These are phyloP conservation scores for Sanghuangporus baumii DNA, from an alignment of 1,284 basidiomycete species.

Conservation along the genomic window DNA sequence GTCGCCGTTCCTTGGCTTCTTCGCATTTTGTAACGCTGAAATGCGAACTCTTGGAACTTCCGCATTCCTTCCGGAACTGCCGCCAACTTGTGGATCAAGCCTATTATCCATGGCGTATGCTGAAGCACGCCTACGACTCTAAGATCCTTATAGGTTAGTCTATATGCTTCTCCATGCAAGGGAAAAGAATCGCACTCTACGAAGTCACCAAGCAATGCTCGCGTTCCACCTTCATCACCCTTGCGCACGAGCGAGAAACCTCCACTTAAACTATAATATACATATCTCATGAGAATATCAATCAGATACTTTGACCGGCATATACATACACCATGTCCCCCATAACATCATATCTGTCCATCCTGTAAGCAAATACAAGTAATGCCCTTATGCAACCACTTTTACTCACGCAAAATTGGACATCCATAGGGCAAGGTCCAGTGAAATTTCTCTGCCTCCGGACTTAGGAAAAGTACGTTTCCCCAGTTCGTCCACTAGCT, in stretches of 20 bases:
- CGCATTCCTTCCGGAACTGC: neutral
- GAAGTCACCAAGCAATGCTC: slow-evolving; percentile 15
- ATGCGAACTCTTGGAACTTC: slow-evolving; percentile 12
- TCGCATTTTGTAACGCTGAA: slow-evolving; percentile 15
- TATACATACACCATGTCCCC: slow-evolving; percentile 30
- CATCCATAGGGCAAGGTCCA: slow-evolving; percentile 32
- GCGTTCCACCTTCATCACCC: slow-evolving; percentile 20
- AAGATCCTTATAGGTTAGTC: neutral
- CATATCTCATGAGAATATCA: neutral
- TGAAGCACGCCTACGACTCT: slow-evolving; percentile 5
- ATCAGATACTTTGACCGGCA: neutral
- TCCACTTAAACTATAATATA: slow-evolving; percentile 23
- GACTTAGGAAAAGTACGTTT: slow-evolving; percentile 9
- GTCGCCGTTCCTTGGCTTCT: slow-evolving; percentile 23
- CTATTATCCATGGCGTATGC: slow-evolving; percentile 9
- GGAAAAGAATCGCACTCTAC: slow-evolving; percentile 5
- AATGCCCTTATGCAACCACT: neutral
- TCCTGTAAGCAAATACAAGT: neutral
- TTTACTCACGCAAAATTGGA: slow-evolving; percentile 24
- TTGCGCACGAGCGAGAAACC: slow-evolving; percentile 17
- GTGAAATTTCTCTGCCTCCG: neutral
- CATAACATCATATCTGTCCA: slow-evolving; percentile 32
- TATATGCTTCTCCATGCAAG: no score
- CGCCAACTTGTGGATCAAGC: neutral
- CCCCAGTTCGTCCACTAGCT: slow-evolving; percentile 30